Conservation (phyloP, 2,329 filamentous ascomycete genomes). For the Pseudogymnoascus verrucosus region DNA sequence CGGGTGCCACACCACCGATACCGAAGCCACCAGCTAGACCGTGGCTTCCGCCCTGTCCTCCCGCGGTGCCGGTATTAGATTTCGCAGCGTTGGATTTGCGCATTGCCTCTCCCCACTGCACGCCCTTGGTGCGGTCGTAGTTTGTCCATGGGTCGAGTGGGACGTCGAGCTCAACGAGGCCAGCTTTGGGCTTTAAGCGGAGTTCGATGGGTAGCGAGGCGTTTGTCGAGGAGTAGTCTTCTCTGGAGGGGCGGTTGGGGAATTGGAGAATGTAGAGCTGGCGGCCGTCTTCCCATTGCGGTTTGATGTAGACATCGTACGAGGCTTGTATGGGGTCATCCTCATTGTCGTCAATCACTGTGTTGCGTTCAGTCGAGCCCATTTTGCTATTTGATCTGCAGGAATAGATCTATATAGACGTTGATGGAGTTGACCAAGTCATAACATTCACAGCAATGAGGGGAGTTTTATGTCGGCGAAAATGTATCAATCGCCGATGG, state of each 20-base stretch:
- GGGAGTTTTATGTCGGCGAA: slow-evolving; percentile 7
- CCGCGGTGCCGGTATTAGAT: slow-evolving; percentile 39
- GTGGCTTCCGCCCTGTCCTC: slow-evolving; percentile 57
- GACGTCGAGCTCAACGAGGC: slow-evolving; percentile 89
- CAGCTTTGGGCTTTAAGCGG: slow-evolving; percentile 72
- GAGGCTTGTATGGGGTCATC: slow-evolving; percentile 64
- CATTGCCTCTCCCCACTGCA: slow-evolving; percentile 74
- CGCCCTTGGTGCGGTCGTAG: slow-evolving; percentile 78
- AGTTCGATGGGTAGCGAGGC: slow-evolving; percentile 58
- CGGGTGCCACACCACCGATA: slow-evolving; percentile 39
- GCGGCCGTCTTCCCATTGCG: slow-evolving; percentile 51
- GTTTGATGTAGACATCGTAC: slow-evolving; percentile 84
- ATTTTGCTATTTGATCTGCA: background rate
- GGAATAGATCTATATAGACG: background rate
- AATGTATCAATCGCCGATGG: slow-evolving; percentile 1
- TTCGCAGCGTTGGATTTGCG: slow-evolving; percentile 43
- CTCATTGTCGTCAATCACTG: slow-evolving; percentile 7
- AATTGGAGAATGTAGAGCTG: slow-evolving; percentile 82
- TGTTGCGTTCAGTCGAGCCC: slow-evolving; percentile 3
- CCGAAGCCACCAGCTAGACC: slow-evolving; percentile 68
- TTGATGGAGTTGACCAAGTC: background rate
- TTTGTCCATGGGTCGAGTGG: slow-evolving; percentile 60
- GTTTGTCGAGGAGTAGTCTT: slow-evolving; percentile 48
- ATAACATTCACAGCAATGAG: background rate
- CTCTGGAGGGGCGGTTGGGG: slow-evolving; percentile 60